Base-by-base conservation (phyloP, 192 early-diverging fungal species). In the Backusella tuberculispora region DNA sequence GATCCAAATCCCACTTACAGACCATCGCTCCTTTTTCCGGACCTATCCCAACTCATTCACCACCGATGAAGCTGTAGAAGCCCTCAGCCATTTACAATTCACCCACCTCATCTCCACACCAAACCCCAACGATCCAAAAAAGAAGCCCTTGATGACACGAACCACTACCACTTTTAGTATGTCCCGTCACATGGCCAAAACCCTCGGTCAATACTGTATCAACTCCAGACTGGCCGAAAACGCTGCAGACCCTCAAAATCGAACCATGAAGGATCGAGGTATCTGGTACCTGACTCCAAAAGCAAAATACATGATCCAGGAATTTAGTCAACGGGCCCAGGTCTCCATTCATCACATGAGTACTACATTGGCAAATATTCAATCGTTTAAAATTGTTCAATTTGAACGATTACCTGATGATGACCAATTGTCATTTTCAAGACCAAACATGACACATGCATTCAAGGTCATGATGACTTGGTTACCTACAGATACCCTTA, bases 131-230 rank as follows among this genome's bases (percentile, higher is more conserved):
- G 84, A 85, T 46, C 81, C 81, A 0, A 78, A 80, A 7, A 43
- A 76, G 3, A 84, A 83, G 29, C 71, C 17, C 7, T 72, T 84
- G 50, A 82, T 85, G 14, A 86, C 84, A 40, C 81, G 84, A 0
- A 84, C 83, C 15, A 89, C 86, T 3, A 89, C 88, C 2, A 87
- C 86, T 5, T 88, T 89, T 73, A 85, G 83, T 17, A 85, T 89
- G 78, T 76, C 84, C 24, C 69, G 80, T 8, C 84, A 86, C 37
- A 89, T 88, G 86, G 75, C 83, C 14, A 80, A 80, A n/a, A 84
- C 78, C n/a, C 65, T 89, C 0, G 84, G 84, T 42, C 83, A 86
- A 65, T 77, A 84, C 21, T 88, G 87, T 29, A 79, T 89, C 72
- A 82, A 86, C 21, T 83, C 88, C 5, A 78, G 83, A 14, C 69